These are phyloP conservation scores for Xylariomycetidae sp. DNA, from an alignment of 2,329 filamentous ascomycete species.

Conservation along the genomic window DNA sequence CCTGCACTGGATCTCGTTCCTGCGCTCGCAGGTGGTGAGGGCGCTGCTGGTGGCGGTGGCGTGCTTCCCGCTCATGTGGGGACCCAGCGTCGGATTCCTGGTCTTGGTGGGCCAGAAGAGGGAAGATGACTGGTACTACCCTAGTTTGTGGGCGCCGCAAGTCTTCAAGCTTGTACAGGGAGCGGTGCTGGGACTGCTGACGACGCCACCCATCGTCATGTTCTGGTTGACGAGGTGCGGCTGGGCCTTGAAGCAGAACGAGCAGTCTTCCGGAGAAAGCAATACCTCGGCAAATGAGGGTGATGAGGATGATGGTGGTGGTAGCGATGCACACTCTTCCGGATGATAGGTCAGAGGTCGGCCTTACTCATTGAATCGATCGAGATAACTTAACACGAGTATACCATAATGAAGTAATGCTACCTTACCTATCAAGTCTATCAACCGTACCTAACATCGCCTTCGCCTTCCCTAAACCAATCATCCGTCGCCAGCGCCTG, in stretches of 20 bases:
- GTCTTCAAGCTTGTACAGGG: conserved; percentile 47
- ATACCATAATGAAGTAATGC: no score
- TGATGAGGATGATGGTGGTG: no score
- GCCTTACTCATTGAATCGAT: no score
- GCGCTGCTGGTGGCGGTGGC: conserved; percentile 31
- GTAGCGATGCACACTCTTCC: no score
- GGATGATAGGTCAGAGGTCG: no score
- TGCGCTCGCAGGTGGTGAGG: conserved; percentile 31
- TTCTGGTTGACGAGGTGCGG: conserved; percentile 49
- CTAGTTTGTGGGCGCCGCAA: conserved; percentile 39
- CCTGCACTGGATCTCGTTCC: conserved; percentile 28
- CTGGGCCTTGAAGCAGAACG: conserved; percentile 33
- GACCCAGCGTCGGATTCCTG: conserved; percentile 38
- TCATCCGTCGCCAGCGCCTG: conserved; percentile 52
- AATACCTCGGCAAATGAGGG: no score
- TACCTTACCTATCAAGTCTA: background rate
- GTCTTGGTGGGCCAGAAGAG: conserved; percentile 30
- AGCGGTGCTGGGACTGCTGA: conserved; percentile 39
- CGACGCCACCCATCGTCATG: conserved; percentile 42
- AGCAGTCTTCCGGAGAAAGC: no score
- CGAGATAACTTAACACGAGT: no score
- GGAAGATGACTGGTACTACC: conserved; percentile 40
- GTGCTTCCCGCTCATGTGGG: conserved; percentile 41
- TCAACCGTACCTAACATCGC: conserved; percentile 57
- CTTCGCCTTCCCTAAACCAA: conserved; percentile 61